A percentile compares a stretch with the other conserved stretches of the same genome.
These are phyloP conservation scores for Annulohypoxylon moriforme DNA, from an alignment of 495 filamentous ascomycete species.

Conservation along the genomic window DNA sequence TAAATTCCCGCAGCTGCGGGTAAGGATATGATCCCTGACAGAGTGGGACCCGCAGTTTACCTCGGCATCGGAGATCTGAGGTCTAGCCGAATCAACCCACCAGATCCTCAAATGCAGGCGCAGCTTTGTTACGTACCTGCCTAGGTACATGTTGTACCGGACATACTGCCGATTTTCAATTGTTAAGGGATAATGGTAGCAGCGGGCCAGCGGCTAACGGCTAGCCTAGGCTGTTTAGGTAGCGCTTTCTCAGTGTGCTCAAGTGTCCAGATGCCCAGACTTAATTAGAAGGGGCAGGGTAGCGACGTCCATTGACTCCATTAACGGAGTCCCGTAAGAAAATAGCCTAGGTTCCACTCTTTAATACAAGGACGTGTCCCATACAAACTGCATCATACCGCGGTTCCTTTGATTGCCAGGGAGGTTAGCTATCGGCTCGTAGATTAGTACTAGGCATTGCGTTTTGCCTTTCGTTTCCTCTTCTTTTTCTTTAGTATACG, in stretches of 20 bases:
- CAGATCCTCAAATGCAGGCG: slow-evolving; percentile 9
- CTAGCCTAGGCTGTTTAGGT: not conserved
- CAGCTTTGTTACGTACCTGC: not conserved
- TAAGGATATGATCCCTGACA: slow-evolving; percentile 4
- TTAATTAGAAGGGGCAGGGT: not conserved
- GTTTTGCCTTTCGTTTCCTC: slow-evolving; percentile 24
- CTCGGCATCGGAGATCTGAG: slow-evolving; percentile 46
- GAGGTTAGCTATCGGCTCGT: slow-evolving; percentile 17
- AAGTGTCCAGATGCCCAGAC: not conserved
- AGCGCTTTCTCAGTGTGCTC: not conserved
- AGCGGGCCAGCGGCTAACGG: slow-evolving; percentile 36
- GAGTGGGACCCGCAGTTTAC: slow-evolving; percentile 35
- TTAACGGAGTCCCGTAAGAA: slow-evolving; percentile 20
- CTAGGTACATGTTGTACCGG: slow-evolving; percentile 3
- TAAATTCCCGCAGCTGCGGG: slow-evolving; percentile 30
- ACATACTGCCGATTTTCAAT: slow-evolving; percentile 25
- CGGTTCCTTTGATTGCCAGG: slow-evolving; percentile 37
- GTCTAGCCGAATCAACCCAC: slow-evolving; percentile 30
- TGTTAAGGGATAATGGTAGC: slow-evolving; percentile 1
- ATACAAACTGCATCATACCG: slow-evolving; percentile 37
- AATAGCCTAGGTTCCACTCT: slow-evolving; percentile 43
- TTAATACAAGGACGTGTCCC: slow-evolving; percentile 18
- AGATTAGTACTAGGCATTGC: slow-evolving; percentile 2
- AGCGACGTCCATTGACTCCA: too few species aligned
- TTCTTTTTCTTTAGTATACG: slow-evolving; percentile 20